Conservation (phyloP, 768 basidiomycete genomes). For the Porphyrellus cyaneotinctus region DNA sequence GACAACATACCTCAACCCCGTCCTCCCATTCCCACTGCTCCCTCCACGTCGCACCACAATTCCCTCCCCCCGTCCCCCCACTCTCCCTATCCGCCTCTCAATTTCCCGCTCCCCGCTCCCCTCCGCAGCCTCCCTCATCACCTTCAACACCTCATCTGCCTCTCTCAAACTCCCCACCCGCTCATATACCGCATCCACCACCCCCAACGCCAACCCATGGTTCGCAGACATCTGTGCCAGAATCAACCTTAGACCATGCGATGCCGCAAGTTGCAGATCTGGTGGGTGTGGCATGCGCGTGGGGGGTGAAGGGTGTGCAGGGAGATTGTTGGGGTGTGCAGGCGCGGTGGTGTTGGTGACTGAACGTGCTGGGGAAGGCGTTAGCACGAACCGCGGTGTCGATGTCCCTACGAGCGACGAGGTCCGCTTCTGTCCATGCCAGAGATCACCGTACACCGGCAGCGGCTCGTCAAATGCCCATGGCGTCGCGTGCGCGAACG, state of each 20-base stretch:
- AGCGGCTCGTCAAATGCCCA: not conserved
- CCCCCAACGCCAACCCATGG: conserved; percentile 40
- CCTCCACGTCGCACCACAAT: not conserved
- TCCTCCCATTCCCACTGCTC: not conserved
- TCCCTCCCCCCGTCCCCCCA: not conserved
- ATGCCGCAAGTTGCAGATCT: conserved; percentile 14
- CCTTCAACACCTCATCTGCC: conserved; percentile 36
- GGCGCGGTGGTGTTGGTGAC: not conserved
- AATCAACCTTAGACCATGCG: conserved; percentile 30
- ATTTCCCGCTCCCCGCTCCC: conserved; percentile 19
- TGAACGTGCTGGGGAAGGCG: conserved; percentile 9
- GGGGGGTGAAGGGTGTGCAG: too few species aligned
- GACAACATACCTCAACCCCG: conserved; percentile 9
- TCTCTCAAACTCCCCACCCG: conserved; percentile 32
- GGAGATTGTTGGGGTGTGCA: too few species aligned
- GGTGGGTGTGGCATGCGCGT: conserved; percentile 3
- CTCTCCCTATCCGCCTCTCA: not conserved
- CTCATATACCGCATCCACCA: conserved; percentile 39
- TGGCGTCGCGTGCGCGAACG: not conserved
- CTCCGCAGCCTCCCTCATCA: conserved; percentile 39
- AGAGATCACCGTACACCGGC: not conserved
- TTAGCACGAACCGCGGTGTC: not conserved
- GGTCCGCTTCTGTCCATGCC: not conserved
- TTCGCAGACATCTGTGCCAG: conserved; percentile 42
- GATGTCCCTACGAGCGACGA: not conserved